Evolutionary conservation across 805 yeast species (phyloP).

Genomic region (Ogataea angusta): DNA sequence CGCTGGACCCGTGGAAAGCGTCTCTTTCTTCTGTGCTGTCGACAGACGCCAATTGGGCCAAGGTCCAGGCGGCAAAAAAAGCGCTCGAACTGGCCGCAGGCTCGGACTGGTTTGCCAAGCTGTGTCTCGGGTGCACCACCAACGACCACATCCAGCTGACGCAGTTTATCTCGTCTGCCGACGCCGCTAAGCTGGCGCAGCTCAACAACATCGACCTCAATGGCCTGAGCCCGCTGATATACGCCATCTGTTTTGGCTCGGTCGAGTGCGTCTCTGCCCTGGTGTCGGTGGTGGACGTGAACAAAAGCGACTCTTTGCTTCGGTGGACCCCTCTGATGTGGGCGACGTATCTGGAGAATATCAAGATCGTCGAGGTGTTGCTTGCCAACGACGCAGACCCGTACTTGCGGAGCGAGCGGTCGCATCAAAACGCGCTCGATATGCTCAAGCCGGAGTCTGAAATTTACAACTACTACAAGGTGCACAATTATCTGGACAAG

Average conservation of each 20-base stretch:
- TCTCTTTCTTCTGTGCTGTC: conserved; percentile 18
- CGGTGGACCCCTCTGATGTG: conserved; percentile 78
- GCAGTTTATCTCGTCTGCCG: conserved; percentile 26
- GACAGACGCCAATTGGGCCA: conserved; percentile 30
- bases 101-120: conserved; percentile 31
- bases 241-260: conserved; percentile 54
- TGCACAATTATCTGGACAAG: conserved; percentile 42
- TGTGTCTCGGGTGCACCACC: conserved; percentile 38
- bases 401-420: conserved; percentile 35
- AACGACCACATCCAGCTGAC: conserved; percentile 33
- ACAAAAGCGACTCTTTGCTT: conserved; percentile 46
- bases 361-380: conserved; percentile 52
- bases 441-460: conserved; percentile 54
- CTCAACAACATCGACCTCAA: conserved; percentile 34
- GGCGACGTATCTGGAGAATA: conserved; percentile 67
- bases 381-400: conserved; percentile 66
- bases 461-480: conserved; percentile 55
- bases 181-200: conserved; percentile 4
- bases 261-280: conserved; percentile 47
- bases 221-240: conserved; percentile 47
- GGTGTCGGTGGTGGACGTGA: conserved; percentile 45
- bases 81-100: conserved; percentile 30
- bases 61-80: conserved; percentile 36
- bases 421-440: conserved; percentile 51
- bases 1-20: conserved; percentile 35